Percentiles rank a stretch among this genome's conserved stretches.
phyloP scores from a whole-genome alignment of 495 filamentous ascomycete species.

The Hapsidospora chrysogenum region DNA sequence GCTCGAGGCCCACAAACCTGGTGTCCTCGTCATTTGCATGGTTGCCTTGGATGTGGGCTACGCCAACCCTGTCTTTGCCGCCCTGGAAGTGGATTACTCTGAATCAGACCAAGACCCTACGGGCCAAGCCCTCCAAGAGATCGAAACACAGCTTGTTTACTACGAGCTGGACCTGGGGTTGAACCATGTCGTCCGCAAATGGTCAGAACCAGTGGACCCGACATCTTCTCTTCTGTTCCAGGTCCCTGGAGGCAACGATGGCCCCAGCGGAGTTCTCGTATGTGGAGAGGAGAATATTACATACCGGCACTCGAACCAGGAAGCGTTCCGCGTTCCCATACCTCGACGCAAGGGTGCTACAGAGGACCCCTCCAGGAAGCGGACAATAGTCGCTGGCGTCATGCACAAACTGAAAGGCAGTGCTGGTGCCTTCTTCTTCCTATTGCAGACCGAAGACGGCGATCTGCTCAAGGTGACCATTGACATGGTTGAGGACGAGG shows the following conservation, averaged over 20 bases:
- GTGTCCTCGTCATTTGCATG: conserved; percentile 76
- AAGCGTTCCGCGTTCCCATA: conserved; percentile 75
- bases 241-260: conserved; percentile 85
- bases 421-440: conserved; percentile 77
- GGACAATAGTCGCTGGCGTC: conserved; percentile 70
- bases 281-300: conserved; percentile 90
- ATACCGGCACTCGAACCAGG: conserved; percentile 85
- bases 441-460: conserved; percentile 88
- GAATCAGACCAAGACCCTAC: conserved; percentile 85
- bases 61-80: conserved; percentile 91
- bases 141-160: conserved; percentile 84
- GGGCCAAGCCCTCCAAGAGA: conserved; percentile 61
- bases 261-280: conserved; percentile 85
- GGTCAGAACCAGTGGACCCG: conserved; percentile 85
- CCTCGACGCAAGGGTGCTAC: conserved; percentile 71
- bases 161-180: conserved; percentile 94
- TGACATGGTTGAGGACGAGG: conserved; percentile 72
- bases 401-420: conserved; percentile 93
- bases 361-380: conserved; percentile 84
- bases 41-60: conserved; percentile 86
- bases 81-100: conserved; percentile 82
- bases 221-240: conserved; percentile 84
- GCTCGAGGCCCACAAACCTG: conserved; percentile 92
- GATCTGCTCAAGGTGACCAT: conserved; percentile 94
- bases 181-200: conserved; percentile 93